These are phyloP conservation scores for Penicillium paradoxum DNA, from an alignment of 495 filamentous ascomycete species.

Conservation along the genomic window DNA sequence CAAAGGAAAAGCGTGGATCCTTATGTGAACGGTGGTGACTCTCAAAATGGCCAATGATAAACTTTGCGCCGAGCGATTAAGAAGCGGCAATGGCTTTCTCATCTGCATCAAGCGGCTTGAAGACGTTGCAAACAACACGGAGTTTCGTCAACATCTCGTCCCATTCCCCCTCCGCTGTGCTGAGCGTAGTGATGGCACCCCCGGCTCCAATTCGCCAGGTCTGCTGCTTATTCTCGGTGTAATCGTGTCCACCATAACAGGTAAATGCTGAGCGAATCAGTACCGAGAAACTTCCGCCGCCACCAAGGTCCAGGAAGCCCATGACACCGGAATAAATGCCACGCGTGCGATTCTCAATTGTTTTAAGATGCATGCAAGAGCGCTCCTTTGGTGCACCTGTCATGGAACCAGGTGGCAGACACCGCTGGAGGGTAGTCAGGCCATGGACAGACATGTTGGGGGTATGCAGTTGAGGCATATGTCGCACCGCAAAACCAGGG, in stretches of 20 bases:
- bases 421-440: slow-evolving; percentile 69
- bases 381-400: slow-evolving; percentile 92
- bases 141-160: slow-evolving; percentile 90
- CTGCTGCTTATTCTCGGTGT: slow-evolving; percentile 48
- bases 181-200: slow-evolving; percentile 79
- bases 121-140: slow-evolving; percentile 55
- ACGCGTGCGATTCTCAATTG: slow-evolving; percentile 61
- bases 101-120: slow-evolving; percentile 22
- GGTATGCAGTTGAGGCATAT: slow-evolving; percentile 31
- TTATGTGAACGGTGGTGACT: slow-evolving; percentile 3
- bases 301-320: slow-evolving; percentile 82
- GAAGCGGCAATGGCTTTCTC: neutral
- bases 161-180: slow-evolving; percentile 71
- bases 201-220: slow-evolving; percentile 83
- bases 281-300: slow-evolving; percentile 82
- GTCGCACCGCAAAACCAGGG: slow-evolving; percentile 31
- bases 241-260: slow-evolving; percentile 34
- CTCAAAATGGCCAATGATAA: neutral
- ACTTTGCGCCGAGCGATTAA: neutral
- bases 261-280: slow-evolving; percentile 75
- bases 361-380: slow-evolving; percentile 71
- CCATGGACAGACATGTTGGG: slow-evolving; percentile 49
- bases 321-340: slow-evolving; percentile 84
- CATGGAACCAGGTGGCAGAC: slow-evolving; percentile 87
- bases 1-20: slow-evolving; percentile 11